A percentile compares a stretch with the other conserved stretches of the same genome.
Conservation (phyloP, 805 yeast genomes). For the Candida coquimbonensis region DNA sequence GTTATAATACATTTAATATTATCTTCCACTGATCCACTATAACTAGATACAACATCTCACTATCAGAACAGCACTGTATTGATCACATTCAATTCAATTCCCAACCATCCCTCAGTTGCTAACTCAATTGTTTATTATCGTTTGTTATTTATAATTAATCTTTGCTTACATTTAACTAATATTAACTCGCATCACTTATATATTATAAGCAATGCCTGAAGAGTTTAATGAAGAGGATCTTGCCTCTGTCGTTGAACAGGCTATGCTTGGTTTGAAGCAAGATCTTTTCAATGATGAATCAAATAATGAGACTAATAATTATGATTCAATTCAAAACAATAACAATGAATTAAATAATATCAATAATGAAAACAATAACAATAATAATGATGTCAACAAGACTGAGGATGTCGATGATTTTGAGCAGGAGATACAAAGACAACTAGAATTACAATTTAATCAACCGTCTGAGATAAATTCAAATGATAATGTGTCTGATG, state of each 20-base stretch:
- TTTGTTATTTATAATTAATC: too few species aligned
- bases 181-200: neutral
- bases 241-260: conserved; percentile 34
- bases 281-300: neutral
- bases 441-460: conserved; percentile 17
- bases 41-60: too few species aligned
- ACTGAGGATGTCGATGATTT: conserved; percentile 12
- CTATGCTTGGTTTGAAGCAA: conserved; percentile 24
- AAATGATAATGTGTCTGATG: conserved; percentile 2
- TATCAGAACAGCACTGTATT: too few species aligned
- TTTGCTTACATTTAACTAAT: too few species aligned
- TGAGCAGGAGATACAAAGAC: conserved; percentile 20
- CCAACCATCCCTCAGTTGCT: too few species aligned
- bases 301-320: neutral
- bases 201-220: neutral
- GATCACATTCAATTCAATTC: too few species aligned
- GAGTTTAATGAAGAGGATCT: conserved; percentile 25
- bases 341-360: neutral
- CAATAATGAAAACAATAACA: neutral
- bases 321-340: conserved; percentile 4
- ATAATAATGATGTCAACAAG: neutral
- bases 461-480: neutral
- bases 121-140: too few species aligned
- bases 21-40: too few species aligned
- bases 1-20: too few species aligned